Percentiles rank a stretch among this genome's conserved stretches.
Conservation (phyloP, 164 flowering plant species). For the Macadamia tetraphylla region DNA sequence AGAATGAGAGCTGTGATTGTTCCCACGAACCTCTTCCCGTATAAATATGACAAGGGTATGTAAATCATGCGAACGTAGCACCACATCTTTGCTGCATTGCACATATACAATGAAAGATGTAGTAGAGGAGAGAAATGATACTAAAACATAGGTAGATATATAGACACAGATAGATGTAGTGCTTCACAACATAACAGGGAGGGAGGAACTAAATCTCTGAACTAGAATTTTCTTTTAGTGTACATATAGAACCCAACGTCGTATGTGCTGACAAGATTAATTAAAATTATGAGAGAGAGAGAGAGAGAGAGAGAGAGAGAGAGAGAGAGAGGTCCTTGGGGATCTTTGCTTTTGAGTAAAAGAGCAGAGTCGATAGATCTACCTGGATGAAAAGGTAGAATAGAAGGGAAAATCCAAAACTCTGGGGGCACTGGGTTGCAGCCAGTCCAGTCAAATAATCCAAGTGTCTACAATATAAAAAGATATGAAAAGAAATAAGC, state of each 20-base stretch:
- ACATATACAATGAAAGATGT: too few relatives aligned
- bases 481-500: background rate
- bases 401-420: slow-evolving; percentile 42
- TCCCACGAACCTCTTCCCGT: slow-evolving; percentile 48
- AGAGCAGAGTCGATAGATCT: background rate
- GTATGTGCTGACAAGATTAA: too few relatives aligned
- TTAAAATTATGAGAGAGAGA: too few relatives aligned
- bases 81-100: slow-evolving; percentile 31
- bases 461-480: slow-evolving; percentile 31
- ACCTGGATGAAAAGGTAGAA: slow-evolving; percentile 43
- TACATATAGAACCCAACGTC: background rate
- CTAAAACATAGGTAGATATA: too few relatives aligned
- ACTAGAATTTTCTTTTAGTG: too few relatives aligned
- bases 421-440: slow-evolving; percentile 52
- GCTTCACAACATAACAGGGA: too few relatives aligned
- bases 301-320: too few relatives aligned
- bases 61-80: slow-evolving; percentile 32
- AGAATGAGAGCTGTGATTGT: slow-evolving; percentile 29
- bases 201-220: too few relatives aligned
- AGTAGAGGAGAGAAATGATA: too few relatives aligned
- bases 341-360: too few relatives aligned
- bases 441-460: slow-evolving; percentile 49
- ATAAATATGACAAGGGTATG: slow-evolving; percentile 34
- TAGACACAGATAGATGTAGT: too few relatives aligned
- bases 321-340: background rate